Conservation (phyloP, 306 rosid genomes). For the Begonia loranthoides region DNA sequence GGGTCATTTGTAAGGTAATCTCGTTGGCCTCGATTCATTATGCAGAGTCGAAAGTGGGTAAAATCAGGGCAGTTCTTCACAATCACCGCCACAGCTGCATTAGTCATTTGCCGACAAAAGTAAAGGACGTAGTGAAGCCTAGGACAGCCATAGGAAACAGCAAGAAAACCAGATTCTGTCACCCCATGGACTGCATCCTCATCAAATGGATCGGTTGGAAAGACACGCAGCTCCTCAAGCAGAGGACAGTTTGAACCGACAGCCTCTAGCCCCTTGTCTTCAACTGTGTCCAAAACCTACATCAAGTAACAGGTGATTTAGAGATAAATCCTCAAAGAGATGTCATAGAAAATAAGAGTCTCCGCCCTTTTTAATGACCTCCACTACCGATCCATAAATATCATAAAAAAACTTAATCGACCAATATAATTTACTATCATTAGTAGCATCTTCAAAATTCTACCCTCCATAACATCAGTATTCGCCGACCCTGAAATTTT, state of each 20-base stretch:
- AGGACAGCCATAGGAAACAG: conserved; percentile 68
- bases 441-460: no score
- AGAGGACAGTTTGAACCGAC: conserved; percentile 63
- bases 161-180: conserved; percentile 68
- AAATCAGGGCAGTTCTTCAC: conserved; percentile 73
- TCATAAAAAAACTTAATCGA: no score
- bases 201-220: conserved; percentile 55
- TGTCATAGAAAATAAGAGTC: background rate
- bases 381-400: no score
- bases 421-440: no score
- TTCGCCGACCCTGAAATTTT: no score
- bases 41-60: conserved; percentile 81
- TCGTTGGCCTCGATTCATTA: conserved; percentile 49
- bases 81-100: conserved; percentile 75
- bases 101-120: conserved; percentile 80
- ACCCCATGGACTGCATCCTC: conserved; percentile 41
- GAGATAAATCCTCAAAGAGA: background rate
- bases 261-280: conserved; percentile 76
- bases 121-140: conserved; percentile 64
- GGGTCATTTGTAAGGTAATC: conserved; percentile 52
- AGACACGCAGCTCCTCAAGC: conserved; percentile 83
- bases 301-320: conserved; percentile 6
- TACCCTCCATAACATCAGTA: no score
- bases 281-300: conserved; percentile 72
- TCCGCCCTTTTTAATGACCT: background rate